Evolutionary conservation across 1,284 basidiomycete genomes (phyloP), one percentile per base, ranked within the genome.

Genomic region (Ganoderma sinense): DNA sequence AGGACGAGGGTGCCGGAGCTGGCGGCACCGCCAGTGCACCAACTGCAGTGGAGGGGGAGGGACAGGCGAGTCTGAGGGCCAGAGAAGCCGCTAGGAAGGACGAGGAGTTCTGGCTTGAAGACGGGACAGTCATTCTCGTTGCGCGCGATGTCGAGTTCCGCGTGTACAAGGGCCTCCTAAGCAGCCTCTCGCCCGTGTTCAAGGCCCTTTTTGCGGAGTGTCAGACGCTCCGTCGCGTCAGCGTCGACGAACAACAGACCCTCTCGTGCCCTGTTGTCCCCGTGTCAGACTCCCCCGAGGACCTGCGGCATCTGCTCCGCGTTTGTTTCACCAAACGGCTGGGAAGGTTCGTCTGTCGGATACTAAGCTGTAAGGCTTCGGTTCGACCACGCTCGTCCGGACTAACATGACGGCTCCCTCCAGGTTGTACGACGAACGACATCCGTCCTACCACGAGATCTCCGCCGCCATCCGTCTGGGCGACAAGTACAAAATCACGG

Each of bases 41-140:
- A n/a, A n/a, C n/a, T n/a, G n/a, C 33, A 36, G 33, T 8, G 33
- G 33, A 36, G 33, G 33, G 4, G 14, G 53, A 55, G 2, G 53
- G 53, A 29, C 26, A 5, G 13, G 53, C 53, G n/a, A n/a, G n/a
- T n/a, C n/a, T n/a, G 26, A 31, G 16, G 7, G 26, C 29, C 7
- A 14, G 29, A 16, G 26, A 31, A 18, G 53, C 31, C 6, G 13
- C 31, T 1, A 16, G 18, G 14, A 13, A 31, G 26, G 70, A 71
- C 62, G 62, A 53, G 14, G 65, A 67, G 18, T 69, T 71, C 59
- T 71, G 70, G 70, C 65, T 56, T n/a, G 53, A 62, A 3, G 71
- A 72, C 55, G 71, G 71, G 4, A 72, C 61, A 1, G 40, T 69
- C 14, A 62, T 64, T 4, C 43, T 72, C n/a, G 43, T 69, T 31